Conservation (phyloP, 495 filamentous ascomycete genomes). For the Xylaria venustula region DNA sequence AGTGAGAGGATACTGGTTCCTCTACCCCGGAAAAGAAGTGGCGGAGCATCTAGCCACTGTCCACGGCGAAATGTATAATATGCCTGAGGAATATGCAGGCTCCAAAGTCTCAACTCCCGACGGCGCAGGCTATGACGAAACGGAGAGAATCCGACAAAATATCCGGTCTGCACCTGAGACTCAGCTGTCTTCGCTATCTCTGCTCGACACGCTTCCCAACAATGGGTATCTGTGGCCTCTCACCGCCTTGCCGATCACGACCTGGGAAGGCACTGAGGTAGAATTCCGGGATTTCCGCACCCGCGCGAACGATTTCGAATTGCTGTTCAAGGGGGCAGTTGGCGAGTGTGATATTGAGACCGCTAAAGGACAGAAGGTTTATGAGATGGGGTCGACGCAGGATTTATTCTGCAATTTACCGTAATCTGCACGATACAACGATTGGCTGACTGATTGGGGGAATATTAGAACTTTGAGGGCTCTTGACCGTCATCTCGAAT, state of each 20-base stretch:
- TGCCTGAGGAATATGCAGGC: slow-evolving; percentile 64
- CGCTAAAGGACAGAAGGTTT: slow-evolving; percentile 18
- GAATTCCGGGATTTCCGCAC: slow-evolving; percentile 32
- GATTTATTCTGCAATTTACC: slow-evolving; percentile 32
- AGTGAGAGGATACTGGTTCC: slow-evolving; percentile 67
- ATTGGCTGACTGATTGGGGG: too few relatives aligned
- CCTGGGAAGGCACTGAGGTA: slow-evolving; percentile 40
- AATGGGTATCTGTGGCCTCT: slow-evolving; percentile 34
- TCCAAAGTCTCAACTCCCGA: slow-evolving; percentile 15
- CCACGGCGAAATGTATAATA: slow-evolving; percentile 68
- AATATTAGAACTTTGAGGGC: too few relatives aligned
- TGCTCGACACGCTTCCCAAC: slow-evolving; percentile 39
- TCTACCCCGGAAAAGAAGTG: slow-evolving; percentile 64
- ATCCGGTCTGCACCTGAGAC: slow-evolving; percentile 23
- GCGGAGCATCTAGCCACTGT: slow-evolving; percentile 58
- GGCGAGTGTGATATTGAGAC: slow-evolving; percentile 37
- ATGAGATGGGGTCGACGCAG: slow-evolving; percentile 21
- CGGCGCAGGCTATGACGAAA: slow-evolving; percentile 26
- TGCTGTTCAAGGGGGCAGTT: slow-evolving; percentile 38
- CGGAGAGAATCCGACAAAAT: slow-evolving; percentile 21
- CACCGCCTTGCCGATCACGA: slow-evolving; percentile 37
- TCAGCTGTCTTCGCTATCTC: slow-evolving; percentile 24
- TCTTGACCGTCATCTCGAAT: too few relatives aligned
- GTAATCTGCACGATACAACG: not conserved
- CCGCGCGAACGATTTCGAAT: slow-evolving; percentile 37